phyloP scores from a whole-genome alignment of 805 yeast species.

The Cyberlindnera maritima region DNA sequence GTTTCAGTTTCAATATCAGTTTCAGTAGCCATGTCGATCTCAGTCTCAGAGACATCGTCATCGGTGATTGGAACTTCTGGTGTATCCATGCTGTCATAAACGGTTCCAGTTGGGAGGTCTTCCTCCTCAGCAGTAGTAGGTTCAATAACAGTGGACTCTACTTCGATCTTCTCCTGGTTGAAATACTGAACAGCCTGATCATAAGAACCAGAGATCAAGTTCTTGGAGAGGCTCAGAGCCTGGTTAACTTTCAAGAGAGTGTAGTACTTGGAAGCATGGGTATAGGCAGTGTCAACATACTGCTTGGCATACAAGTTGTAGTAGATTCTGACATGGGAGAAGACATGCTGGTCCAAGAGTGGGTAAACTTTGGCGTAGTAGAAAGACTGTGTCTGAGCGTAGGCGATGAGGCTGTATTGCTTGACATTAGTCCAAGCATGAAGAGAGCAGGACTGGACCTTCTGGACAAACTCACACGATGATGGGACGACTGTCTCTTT shows the following conservation, averaged over 20 bases:
- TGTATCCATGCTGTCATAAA: constrained; percentile 8
- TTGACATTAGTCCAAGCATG: neutral
- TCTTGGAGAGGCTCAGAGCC: constrained; percentile 19
- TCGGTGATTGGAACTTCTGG: constrained; percentile 14
- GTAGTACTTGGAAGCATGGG: constrained; percentile 14
- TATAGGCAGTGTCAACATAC: constrained; percentile 3
- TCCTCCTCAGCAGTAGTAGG: constrained; percentile 14
- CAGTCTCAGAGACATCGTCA: constrained; percentile 1
- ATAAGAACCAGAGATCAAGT: constrained; percentile 14
- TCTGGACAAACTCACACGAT: neutral
- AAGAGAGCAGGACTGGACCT: neutral
- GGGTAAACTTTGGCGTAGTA: constrained; percentile 12
- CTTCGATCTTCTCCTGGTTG: constrained; percentile 2
- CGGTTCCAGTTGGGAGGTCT: constrained; percentile 11
- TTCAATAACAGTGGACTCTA: constrained; percentile 1
- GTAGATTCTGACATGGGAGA: neutral
- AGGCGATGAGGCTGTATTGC: constrained; percentile 2
- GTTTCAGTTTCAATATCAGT: neutral
- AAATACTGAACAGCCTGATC: constrained; percentile 18
- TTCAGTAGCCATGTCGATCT: neutral
- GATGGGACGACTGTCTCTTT: constrained; percentile 7
- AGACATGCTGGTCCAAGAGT: constrained; percentile 1
- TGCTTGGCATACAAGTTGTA: constrained; percentile 12
- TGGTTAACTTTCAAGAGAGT: constrained; percentile 19
- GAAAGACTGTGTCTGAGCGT: neutral